A percentile compares a stretch with the other conserved stretches of the same genome.
phyloP scores from a whole-genome alignment of 2,329 filamentous ascomycete genomes.

The Graphiopsis chlorocephala region DNA sequence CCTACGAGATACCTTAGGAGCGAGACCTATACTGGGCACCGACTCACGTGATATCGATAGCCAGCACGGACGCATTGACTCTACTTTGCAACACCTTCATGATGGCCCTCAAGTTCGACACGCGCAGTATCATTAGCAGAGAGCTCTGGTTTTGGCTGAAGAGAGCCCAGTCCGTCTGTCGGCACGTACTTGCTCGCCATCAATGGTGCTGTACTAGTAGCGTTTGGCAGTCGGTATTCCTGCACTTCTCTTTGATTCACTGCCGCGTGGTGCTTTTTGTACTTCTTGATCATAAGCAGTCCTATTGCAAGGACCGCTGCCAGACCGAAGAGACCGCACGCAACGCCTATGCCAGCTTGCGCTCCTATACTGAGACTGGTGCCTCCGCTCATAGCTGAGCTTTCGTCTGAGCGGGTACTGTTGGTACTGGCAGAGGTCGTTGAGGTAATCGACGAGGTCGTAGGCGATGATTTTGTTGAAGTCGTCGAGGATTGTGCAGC shows the following conservation, averaged over 20 bases:
- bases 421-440: not conserved
- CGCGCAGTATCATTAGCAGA: not conserved
- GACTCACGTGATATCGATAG: not conserved
- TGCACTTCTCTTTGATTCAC: not conserved
- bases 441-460: not conserved
- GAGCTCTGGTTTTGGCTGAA: not conserved
- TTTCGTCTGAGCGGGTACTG: not conserved
- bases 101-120: not conserved
- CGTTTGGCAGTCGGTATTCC: not conserved
- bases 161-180: not conserved
- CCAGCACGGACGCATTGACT: not conserved
- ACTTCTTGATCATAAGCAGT: not conserved
- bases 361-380: constrained; percentile 12
- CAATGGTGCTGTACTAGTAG: not conserved
- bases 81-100: not conserved
- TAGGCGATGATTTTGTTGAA: not conserved
- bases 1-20: not conserved
- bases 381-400: not conserved
- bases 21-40: not conserved
- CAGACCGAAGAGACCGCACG: constrained; percentile 10
- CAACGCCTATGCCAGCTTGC: constrained; percentile 16
- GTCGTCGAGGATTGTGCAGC: not conserved
- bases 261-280: not conserved
- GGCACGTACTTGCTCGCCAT: not conserved
- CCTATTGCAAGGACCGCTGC: constrained; percentile 1